A percentile compares a stretch with the other conserved stretches of the same genome.
Conservation (phyloP, 768 basidiomycete species). For the Podaxis carcinomalis region DNA sequence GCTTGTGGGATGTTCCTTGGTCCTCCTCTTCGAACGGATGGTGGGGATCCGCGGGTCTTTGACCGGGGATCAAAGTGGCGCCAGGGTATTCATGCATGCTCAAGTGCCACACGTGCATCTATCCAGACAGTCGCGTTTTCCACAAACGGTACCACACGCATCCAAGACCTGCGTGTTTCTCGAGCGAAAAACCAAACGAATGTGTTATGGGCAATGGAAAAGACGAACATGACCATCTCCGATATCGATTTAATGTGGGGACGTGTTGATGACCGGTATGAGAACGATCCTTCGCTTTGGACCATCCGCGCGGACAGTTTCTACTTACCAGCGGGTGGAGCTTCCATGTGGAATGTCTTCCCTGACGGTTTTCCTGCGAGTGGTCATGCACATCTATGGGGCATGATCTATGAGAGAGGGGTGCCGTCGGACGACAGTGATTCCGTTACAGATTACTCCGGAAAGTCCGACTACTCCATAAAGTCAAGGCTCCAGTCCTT, state of each 20-base stretch:
- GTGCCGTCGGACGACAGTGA: neutral
- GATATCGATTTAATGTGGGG: constrained; percentile 8
- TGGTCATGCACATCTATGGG: neutral
- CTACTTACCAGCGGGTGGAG: constrained; percentile 4
- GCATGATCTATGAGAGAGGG: neutral
- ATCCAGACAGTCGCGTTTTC: constrained; percentile 2
- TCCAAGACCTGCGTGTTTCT: neutral
- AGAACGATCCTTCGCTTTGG: constrained; percentile 8
- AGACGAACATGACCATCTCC: neutral
- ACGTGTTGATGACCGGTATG: constrained; percentile 3
- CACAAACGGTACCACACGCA: neutral
- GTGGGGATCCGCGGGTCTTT: constrained; percentile 14
- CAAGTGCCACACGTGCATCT: constrained; percentile 15
- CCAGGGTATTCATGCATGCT: constrained; percentile 16
- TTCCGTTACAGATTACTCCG: neutral
- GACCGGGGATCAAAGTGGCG: constrained; percentile 18
- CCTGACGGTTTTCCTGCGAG: neutral
- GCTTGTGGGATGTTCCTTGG: constrained; percentile 17
- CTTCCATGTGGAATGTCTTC: neutral
- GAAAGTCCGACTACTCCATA: neutral
- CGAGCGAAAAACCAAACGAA: neutral
- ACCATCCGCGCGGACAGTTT: neutral
- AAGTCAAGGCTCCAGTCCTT: neutral
- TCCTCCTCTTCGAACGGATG: constrained; percentile 17
- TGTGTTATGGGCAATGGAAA: constrained; percentile 5